Percentiles rank a stretch among this genome's conserved stretches.
phyloP scores from a whole-genome alignment of 163 green algal species.

The Scenedesmus sp. region DNA sequence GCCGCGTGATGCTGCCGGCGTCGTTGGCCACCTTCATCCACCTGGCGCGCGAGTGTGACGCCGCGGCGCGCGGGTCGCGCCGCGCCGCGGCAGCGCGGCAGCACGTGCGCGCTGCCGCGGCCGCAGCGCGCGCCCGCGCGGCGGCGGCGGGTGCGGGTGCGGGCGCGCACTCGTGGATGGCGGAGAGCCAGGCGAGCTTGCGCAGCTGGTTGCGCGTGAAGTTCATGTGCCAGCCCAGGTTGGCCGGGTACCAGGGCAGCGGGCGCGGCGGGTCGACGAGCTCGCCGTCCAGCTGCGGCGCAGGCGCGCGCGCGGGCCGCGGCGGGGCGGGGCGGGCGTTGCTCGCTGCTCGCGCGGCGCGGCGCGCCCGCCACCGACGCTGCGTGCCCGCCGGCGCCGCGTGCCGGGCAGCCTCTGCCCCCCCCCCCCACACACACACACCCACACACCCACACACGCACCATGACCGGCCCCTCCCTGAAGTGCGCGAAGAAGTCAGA shows the following conservation, averaged over 20 bases:
- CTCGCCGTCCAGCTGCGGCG: conserved; percentile 77
- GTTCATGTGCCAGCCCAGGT: conserved; percentile 92
- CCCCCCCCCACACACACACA: neutral
- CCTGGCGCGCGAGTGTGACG: too few species aligned
- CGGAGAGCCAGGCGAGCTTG: conserved; percentile 74
- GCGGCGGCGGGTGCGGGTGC: too few species aligned
- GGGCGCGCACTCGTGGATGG: conserved; percentile 91
- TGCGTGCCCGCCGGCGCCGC: neutral
- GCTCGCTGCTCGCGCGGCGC: too few species aligned
- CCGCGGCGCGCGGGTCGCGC: too few species aligned
- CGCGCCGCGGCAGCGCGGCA: too few species aligned
- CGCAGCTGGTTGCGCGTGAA: conserved; percentile 91
- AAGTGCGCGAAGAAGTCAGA: conserved; percentile 81
- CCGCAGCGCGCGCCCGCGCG: too few species aligned
- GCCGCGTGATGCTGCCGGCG: conserved; percentile 91
- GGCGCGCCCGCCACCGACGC: too few species aligned
- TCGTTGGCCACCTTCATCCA: conserved; percentile 89
- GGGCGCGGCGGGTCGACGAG: conserved; percentile 72
- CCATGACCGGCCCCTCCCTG: conserved; percentile 51
- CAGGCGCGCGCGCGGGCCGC: neutral
- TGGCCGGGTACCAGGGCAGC: conserved; percentile 95
- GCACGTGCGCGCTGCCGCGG: too few species aligned
- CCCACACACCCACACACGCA: conserved; percentile 23
- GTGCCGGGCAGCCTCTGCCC: neutral
- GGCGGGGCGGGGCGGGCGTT: neutral